phyloP scores from a whole-genome alignment of 768 basidiomycete genomes.

The Amanita pallidorosea region DNA sequence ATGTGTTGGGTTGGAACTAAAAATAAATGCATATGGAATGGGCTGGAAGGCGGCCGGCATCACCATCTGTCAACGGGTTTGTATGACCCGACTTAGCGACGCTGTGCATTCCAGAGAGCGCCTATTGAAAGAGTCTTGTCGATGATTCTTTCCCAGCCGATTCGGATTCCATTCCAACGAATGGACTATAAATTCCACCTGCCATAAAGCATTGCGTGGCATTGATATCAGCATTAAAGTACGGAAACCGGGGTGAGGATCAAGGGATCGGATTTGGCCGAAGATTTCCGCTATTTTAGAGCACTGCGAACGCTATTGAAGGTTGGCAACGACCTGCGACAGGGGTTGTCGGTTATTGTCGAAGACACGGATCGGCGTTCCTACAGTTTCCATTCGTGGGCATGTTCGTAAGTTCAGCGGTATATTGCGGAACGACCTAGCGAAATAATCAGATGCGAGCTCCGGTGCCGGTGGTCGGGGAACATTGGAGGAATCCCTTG shows the following conservation, averaged over 20 bases:
- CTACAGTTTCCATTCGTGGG: not conserved
- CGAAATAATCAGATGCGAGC: not conserved
- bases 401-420: not conserved
- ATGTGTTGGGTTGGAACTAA: no score
- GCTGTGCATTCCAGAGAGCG: no score
- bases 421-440: not conserved
- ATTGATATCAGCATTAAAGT: not conserved
- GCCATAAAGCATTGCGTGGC: not conserved
- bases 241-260: not conserved
- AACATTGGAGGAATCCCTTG: no score
- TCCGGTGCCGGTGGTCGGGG: not conserved
- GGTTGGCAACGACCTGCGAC: not conserved
- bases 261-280: not conserved
- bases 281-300: not conserved
- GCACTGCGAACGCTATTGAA: not conserved
- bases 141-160: no score
- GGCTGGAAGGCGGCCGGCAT: no score
- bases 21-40: no score
- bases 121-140: not conserved
- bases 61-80: no score
- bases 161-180: no score
- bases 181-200: not conserved
- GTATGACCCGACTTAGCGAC: no score
- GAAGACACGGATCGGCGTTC: conserved; percentile 1
- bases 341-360: not conserved